Conservation (phyloP, 495 filamentous ascomycete genomes). For the Aspergillus panamensis region DNA sequence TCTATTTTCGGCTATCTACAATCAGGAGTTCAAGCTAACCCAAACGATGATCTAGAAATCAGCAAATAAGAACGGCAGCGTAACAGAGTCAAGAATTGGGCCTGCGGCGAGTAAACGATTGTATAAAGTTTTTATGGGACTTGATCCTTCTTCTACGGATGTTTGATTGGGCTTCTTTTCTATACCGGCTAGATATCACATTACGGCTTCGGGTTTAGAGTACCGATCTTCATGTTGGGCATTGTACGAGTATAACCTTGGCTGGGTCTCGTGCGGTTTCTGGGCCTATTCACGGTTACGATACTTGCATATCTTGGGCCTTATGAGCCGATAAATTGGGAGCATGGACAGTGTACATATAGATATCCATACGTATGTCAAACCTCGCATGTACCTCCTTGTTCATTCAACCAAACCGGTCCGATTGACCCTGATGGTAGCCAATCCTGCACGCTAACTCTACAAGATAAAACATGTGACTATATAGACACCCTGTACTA, state of each 20-base stretch:
- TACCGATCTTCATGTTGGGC: neutral
- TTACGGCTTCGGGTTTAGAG: neutral
- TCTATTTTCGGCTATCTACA: neutral
- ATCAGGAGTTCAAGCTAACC: neutral
- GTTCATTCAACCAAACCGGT: no score
- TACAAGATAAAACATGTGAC: no score
- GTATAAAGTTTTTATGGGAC: conserved; percentile 69
- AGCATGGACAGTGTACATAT: no score
- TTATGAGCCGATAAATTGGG: no score
- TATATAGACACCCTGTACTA: neutral
- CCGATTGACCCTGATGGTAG: no score
- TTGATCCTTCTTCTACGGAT: conserved; percentile 63
- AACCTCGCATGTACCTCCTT: no score
- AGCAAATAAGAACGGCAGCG: conserved; percentile 63
- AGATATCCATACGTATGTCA: no score
- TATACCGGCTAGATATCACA: no score
- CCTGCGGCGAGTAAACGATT: conserved; percentile 67
- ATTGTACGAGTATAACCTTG: no score
- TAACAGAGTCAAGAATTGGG: conserved; percentile 63
- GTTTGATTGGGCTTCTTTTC: conserved; percentile 45
- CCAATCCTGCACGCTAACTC: no score
- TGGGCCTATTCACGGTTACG: neutral
- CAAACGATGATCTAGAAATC: conserved; percentile 46
- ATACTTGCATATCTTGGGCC: neutral
- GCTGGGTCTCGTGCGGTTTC: no score